A percentile compares a stretch with the other conserved stretches of the same genome.
phyloP scores from a whole-genome alignment of 108 stramenopile genomes.

The Cyclotella sp. region DNA sequence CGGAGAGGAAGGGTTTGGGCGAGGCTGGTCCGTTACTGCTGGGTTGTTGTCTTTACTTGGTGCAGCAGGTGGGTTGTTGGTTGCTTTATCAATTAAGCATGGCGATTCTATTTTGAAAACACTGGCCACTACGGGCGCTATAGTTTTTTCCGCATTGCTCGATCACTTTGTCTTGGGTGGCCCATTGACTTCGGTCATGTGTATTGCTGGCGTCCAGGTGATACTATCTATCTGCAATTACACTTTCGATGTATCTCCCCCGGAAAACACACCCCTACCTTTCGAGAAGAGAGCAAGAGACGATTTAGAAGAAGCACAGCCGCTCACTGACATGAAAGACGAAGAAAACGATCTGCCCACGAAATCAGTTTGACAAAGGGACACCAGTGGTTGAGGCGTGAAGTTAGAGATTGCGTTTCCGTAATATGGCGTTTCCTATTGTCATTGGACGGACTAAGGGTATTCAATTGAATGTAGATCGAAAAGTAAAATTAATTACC shows the following conservation, averaged over 20 bases:
- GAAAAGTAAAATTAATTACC: no score
- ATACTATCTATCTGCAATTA: slow-evolving; percentile 85
- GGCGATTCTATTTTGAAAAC: slow-evolving; percentile 95
- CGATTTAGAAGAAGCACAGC: slow-evolving; percentile 27
- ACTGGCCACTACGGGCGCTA: slow-evolving; percentile 89
- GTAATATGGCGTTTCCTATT: no score
- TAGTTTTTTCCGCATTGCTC: slow-evolving; percentile 71
- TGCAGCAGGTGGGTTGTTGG: slow-evolving; percentile 91
- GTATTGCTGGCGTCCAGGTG: slow-evolving; percentile 81
- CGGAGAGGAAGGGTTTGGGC: slow-evolving; percentile 63
- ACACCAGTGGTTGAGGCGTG: not conserved
- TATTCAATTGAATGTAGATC: no score
- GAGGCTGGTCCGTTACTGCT: slow-evolving; percentile 77
- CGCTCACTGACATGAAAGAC: slow-evolving; percentile 7
- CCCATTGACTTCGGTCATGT: slow-evolving; percentile 79
- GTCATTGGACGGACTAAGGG: no score
- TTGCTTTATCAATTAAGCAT: slow-evolving; percentile 94
- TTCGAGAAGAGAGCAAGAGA: slow-evolving; percentile 19
- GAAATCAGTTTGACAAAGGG: no score
- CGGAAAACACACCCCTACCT: slow-evolving; percentile 29
- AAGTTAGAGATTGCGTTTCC: no score
- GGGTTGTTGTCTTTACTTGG: slow-evolving; percentile 69
- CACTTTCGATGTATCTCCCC: slow-evolving; percentile 75
- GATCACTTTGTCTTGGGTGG: slow-evolving; percentile 78
- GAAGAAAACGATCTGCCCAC: not conserved